Evolutionary conservation across 805 yeast species (phyloP).

Genomic region (Suhomyces sp.): DNA sequence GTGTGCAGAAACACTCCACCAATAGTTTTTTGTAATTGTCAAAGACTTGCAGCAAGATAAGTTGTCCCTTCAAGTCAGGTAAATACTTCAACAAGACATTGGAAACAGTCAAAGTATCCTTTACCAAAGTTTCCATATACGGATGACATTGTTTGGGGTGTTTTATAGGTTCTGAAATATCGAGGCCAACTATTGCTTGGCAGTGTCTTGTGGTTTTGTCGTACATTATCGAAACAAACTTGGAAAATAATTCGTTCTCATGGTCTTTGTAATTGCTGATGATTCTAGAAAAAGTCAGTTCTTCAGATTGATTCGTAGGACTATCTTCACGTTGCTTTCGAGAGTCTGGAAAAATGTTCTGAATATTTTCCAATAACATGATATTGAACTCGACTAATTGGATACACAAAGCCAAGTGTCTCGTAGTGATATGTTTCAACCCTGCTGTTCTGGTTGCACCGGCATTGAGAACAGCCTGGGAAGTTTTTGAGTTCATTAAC

Average conservation of each 20-base stretch:
- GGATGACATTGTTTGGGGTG: conserved; percentile 50
- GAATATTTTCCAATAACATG: conserved; percentile 37
- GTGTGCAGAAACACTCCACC: conserved; percentile 49
- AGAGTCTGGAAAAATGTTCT: conserved; percentile 10
- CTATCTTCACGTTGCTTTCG: not conserved
- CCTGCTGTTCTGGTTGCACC: conserved; percentile 77
- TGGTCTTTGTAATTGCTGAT: conserved; percentile 52
- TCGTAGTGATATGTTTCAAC: conserved; percentile 67
- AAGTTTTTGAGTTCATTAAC: conserved; percentile 51
- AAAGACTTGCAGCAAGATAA: conserved; percentile 48
- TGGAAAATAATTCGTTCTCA: conserved; percentile 58
- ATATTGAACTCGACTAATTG: conserved; percentile 53
- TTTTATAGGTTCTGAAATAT: conserved; percentile 47
- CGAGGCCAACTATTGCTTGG: conserved; percentile 41
- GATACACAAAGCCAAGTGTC: conserved; percentile 64
- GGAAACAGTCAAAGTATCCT: conserved; percentile 63
- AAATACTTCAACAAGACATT: conserved; percentile 58
- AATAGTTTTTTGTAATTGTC: conserved; percentile 57
- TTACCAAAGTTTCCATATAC: conserved; percentile 64
- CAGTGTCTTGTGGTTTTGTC: conserved; percentile 58
- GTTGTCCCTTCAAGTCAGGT: conserved; percentile 46
- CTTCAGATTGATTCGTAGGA: conserved; percentile 17
- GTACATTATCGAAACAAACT: conserved; percentile 66
- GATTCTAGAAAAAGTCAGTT: conserved; percentile 28
- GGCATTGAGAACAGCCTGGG: conserved; percentile 65